phyloP scores from a whole-genome alignment of 306 rosid genomes.

The Alnus glutinosa region DNA sequence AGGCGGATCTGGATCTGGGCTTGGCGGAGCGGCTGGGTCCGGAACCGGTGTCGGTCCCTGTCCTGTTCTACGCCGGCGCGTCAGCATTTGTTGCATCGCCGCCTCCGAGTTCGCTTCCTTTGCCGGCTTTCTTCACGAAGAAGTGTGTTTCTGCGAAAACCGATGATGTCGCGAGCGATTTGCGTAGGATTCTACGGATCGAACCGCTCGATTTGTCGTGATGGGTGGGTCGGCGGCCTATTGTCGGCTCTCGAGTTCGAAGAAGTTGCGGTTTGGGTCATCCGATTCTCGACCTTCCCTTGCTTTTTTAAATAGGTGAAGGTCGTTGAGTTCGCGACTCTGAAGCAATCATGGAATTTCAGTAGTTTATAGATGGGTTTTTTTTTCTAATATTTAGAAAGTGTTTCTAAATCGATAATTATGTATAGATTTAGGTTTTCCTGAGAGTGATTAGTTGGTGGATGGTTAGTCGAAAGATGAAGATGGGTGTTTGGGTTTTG shows the following conservation, averaged over 20 bases:
- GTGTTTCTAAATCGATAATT: background rate
- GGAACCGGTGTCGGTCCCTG: background rate
- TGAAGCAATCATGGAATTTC: background rate
- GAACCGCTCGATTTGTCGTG: constrained; percentile 14
- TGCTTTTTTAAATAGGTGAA: constrained; percentile 58
- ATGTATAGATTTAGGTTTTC: background rate
- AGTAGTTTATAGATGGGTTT: background rate
- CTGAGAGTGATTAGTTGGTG: too few species aligned
- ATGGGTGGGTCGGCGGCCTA: background rate
- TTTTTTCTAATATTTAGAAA: background rate
- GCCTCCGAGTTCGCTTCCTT: constrained; percentile 58
- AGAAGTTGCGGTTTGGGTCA: constrained; percentile 29
- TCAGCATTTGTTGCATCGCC: constrained; percentile 37
- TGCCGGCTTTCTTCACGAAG: constrained; percentile 48
- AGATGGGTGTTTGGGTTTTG: too few species aligned
- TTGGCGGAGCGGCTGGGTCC: background rate
- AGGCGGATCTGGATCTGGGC: constrained; percentile 18
- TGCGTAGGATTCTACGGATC: constrained; percentile 38
- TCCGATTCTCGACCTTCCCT: constrained; percentile 33
- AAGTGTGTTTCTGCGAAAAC: background rate
- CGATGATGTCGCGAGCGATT: constrained; percentile 36
- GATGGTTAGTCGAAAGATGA: too few species aligned
- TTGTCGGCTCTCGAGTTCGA: constrained; percentile 6
- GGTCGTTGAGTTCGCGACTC: constrained; percentile 19
- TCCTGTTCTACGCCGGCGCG: constrained; percentile 47